Percentiles rank a stretch among this genome's conserved stretches.
These are phyloP conservation scores for Gossypioides kirkii DNA, from an alignment of 345 rosid genomes.

Conservation along the genomic window DNA sequence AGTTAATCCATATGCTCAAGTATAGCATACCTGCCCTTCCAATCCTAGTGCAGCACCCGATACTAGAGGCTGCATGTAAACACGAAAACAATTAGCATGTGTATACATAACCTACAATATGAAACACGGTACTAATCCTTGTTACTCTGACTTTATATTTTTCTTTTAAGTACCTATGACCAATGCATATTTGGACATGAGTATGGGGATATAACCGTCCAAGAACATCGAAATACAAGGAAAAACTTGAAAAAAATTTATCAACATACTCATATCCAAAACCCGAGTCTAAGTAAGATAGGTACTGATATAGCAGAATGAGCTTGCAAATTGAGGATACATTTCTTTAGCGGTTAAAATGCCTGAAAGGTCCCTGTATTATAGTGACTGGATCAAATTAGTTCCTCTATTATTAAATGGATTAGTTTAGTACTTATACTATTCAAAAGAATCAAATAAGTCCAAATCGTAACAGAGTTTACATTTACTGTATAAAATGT, in stretches of 20 bases:
- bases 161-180: not conserved
- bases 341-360: not conserved
- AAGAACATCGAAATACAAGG: not conserved
- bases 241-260: not conserved
- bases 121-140: not conserved
- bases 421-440: too few relatives aligned
- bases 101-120: not conserved
- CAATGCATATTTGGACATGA: not conserved
- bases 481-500: too few relatives aligned
- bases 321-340: not conserved
- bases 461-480: too few relatives aligned
- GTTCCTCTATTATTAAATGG: too few relatives aligned
- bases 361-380: too few relatives aligned
- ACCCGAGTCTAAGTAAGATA: not conserved
- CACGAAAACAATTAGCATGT: conserved; percentile 15
- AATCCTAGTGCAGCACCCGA: conserved; percentile 97
- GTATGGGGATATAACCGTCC: not conserved
- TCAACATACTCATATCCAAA: not conserved
- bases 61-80: conserved; percentile 71
- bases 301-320: not conserved
- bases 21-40: conserved; percentile 77
- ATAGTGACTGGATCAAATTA: too few relatives aligned
- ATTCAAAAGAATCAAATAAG: too few relatives aligned
- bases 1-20: not conserved
- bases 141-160: not conserved